Evolutionary conservation across 805 yeast species (phyloP).

Genomic region (Yamadazyma kitorensis): DNA sequence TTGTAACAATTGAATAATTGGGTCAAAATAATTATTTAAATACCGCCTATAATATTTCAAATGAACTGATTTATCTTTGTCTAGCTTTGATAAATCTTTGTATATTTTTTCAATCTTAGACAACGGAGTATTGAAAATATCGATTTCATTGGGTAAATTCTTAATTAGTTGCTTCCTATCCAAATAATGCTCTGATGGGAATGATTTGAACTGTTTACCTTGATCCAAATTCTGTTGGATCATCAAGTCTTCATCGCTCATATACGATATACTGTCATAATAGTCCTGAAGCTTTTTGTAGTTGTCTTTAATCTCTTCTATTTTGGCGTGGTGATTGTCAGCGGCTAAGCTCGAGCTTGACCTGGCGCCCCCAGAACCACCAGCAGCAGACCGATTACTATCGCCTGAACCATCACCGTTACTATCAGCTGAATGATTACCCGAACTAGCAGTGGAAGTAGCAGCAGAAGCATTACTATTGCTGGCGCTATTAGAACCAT

Average conservation of each 20-base stretch:
- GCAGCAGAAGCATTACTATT: no score
- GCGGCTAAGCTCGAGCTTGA: no score
- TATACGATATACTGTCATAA: constrained; percentile 30
- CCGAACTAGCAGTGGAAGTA: no score
- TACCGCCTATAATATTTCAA: constrained; percentile 33
- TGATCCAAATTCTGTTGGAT: constrained; percentile 35
- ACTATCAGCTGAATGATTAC: no score
- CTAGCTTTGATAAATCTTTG: constrained; percentile 28
- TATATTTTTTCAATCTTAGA: constrained; percentile 31
- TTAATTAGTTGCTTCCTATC: constrained; percentile 30
- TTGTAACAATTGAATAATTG: constrained; percentile 25
- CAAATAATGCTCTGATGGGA: constrained; percentile 32
- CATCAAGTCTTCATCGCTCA: constrained; percentile 36
- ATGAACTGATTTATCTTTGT: constrained; percentile 36
- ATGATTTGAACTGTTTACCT: constrained; percentile 32
- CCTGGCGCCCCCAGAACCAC: no score
- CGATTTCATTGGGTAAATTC: constrained; percentile 35
- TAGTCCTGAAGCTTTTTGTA: constrained; percentile 11
- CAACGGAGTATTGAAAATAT: constrained; percentile 27
- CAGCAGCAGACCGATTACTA: no score
- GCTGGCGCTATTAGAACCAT: no score
- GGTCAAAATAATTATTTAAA: constrained; percentile 31
- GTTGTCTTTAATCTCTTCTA: constrained; percentile 4
- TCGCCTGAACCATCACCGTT: no score
- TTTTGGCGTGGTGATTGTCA: no score